Evolutionary conservation across 108 stramenopile species (phyloP).

Genomic region (Nitzschia putrida): DNA sequence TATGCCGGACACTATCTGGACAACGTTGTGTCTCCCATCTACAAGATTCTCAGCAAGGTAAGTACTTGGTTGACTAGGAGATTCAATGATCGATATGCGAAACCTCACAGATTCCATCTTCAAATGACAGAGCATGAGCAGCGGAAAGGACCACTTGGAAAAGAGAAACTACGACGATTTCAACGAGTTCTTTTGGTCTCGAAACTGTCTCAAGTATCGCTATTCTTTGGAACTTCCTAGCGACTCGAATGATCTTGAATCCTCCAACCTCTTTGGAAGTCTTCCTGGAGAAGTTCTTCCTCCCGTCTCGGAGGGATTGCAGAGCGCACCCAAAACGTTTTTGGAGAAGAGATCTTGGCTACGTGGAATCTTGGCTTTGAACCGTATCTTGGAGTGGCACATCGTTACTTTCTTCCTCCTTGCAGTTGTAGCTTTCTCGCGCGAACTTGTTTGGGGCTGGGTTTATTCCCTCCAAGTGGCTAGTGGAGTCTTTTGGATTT

Average conservation of each 20-base stretch:
- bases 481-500: constrained; percentile 93
- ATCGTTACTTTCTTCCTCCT: constrained; percentile 92
- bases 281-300: constrained; percentile 63
- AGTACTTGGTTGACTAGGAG: background rate
- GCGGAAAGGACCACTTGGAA: constrained; percentile 79
- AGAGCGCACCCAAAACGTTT: constrained; percentile 90
- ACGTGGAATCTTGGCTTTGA: constrained; percentile 85
- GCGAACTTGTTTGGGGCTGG: constrained; percentile 91
- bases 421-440: constrained; percentile 83
- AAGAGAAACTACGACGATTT: constrained; percentile 97
- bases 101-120: background rate
- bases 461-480: constrained; percentile 88
- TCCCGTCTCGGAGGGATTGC: constrained; percentile 75
- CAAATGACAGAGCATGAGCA: constrained; percentile 67
- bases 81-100: background rate
- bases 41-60: constrained; percentile 79
- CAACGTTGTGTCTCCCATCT: constrained; percentile 92
- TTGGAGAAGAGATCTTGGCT: constrained; percentile 95
- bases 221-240: constrained; percentile 62
- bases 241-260: constrained; percentile 47
- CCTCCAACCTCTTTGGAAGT: constrained; percentile 26
- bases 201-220: constrained; percentile 85
- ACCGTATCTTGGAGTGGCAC: constrained; percentile 93
- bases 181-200: constrained; percentile 99
- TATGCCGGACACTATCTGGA: constrained; percentile 96